Evolutionary conservation across 768 basidiomycete genomes (phyloP), one percentile per base, ranked within the genome.

Genomic region (Pisolithus tinctorius): DNA sequence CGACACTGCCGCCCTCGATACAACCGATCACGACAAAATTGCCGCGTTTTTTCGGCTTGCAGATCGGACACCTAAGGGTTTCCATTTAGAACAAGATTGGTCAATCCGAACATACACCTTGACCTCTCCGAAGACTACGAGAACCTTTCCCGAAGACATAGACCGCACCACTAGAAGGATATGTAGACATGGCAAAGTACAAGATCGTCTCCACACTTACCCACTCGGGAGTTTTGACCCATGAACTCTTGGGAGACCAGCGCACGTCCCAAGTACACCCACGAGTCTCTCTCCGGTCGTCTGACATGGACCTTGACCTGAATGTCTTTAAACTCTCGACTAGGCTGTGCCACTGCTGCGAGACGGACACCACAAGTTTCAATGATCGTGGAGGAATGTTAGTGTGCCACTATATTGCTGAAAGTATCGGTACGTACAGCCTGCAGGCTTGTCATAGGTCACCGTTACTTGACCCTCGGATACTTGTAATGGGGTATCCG

Each of bases 1-100:
- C 73, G 38, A 92, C 88, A 39, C 78, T 80, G 38, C 74, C 63
- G 20, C 81, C 82, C 52, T 91, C 86, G 20, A 92, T 81, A 50
- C 84, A 86, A 40, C 86, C 84, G 49, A 92, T 79, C 26, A 92
- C 87, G 20, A 92, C 83, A 61, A 92, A 92, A 64, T 90, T 91
- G 48, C 89, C 89, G 56, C 89, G 79, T 68, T 87, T 88, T 88
- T 69, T 92, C 89, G 16, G 88, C 88, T 71, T 90, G 86, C 36
- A 91, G 69, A 63, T 90, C 83, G 51, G 80, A 80, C 23, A 73
- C 62, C 84, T 87, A 51, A 20, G 34, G 34, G 42, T 6, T 46
- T 27, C 51, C 36, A 42, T n/a, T 44, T 51, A 43, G 39, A 43
- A 47, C 45, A 13, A 47, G 45, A 20, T 20, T 25, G 39, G 44